These are phyloP conservation scores for Brassica rapa DNA, from an alignment of 345 rosid genomes.

Conservation along the genomic window DNA sequence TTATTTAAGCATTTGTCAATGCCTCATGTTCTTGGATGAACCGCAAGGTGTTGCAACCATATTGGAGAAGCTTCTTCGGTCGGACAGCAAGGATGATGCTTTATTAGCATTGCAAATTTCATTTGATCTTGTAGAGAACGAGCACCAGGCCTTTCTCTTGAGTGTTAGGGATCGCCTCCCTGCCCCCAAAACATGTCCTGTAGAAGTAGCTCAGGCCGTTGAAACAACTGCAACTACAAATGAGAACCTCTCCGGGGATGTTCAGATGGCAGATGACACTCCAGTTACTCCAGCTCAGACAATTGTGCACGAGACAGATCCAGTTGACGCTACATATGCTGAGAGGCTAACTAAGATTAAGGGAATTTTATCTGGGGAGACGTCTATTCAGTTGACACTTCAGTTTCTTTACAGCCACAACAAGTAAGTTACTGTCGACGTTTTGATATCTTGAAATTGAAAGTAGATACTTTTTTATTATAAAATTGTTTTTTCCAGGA, in stretches of 20 bases:
- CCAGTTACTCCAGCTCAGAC: constrained; percentile 53
- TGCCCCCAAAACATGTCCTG: constrained; percentile 57
- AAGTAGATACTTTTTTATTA: background rate
- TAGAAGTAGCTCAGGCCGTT: constrained; percentile 56
- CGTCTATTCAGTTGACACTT: constrained; percentile 87
- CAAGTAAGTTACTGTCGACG: constrained; percentile 51
- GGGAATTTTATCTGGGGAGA: constrained; percentile 96
- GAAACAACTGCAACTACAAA: constrained; percentile 52
- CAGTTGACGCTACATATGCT: constrained; percentile 61
- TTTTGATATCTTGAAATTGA: constrained; percentile 8
- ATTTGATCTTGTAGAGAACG: constrained; percentile 97
- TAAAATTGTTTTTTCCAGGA: background rate
- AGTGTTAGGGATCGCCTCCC: constrained; percentile 86
- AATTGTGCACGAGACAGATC: constrained; percentile 55
- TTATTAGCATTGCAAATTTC: constrained; percentile 89
- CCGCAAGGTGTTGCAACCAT: constrained; percentile 83
- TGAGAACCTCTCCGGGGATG: constrained; percentile 68
- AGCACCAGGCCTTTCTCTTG: constrained; percentile 95
- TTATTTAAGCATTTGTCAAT: constrained; percentile 91
- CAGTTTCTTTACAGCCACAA: constrained; percentile 93
- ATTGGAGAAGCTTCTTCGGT: constrained; percentile 89
- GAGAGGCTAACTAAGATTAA: constrained; percentile 80
- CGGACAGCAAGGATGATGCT: constrained; percentile 81
- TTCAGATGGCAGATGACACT: constrained; percentile 77
- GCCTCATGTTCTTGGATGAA: constrained; percentile 95